Base-by-base conservation (phyloP, 352 stramenopile species). In the Globisporangium splendens region DNA sequence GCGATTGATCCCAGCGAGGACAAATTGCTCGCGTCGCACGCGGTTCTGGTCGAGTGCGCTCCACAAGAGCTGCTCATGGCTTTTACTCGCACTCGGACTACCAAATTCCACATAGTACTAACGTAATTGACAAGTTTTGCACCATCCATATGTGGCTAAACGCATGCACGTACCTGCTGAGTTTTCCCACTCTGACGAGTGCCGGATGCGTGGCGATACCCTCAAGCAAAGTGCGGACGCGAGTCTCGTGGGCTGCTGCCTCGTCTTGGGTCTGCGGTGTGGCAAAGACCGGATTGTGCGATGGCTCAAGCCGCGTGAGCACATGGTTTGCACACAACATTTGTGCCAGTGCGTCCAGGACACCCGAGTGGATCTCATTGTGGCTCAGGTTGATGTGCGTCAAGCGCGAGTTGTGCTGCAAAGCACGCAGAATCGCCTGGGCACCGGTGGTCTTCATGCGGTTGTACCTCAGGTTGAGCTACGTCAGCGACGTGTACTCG, bases 331-430 rank as follows among this genome's bases (percentile, higher is more conserved):
- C 22, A 6, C 22, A 44, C 17, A 78, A 28, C 31, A 73, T 43
- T 1, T 58, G 38, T 5, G 50, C 28, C 0, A 77, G 8, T 15
- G 53, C 62, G 3, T 55, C 35, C 33, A 69, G 15, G 2, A 59
- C n/a, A 6, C 75, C 66, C n/a, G 31, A 57, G 14, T 54, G 59
- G 39, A 81, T 69, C 15, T 77, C 69, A 47, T 81, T 78, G 17
- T 61, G 69, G 59, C 63, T 67, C 6, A 81, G 44, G 43, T 73
- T 54, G 12, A 79, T 21, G 51, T 59, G 54, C 1, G 67, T 79
- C 38, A 79, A 39, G 17, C 56, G 46, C n/a, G 62, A 51, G 46
- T 75, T 77, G 8, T 17, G 39, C 11, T 62, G 38, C 8, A 79
- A 46, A 17, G 65, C 65, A 18, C 21, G 41, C 14, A 67, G 44